Percentiles rank a stretch among this genome's conserved stretches.
Conservation (phyloP, 106 monocot genomes). For the Chionographis japonica region DNA sequence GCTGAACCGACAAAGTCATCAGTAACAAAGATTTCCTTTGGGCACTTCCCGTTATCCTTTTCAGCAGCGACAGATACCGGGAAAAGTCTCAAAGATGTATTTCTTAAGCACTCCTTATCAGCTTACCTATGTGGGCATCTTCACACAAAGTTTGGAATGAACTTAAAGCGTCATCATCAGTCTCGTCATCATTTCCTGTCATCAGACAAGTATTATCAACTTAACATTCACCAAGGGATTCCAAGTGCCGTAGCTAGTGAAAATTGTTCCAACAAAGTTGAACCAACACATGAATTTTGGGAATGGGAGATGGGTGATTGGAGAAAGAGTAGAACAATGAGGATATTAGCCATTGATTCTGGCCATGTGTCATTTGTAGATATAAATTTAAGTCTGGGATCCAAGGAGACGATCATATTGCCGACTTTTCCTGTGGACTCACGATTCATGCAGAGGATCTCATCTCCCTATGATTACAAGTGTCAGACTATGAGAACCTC, state of each 20-base stretch:
- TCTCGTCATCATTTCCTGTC: slow-evolving; percentile 11
- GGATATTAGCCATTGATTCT: slow-evolving; percentile 83
- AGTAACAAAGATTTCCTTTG: slow-evolving; percentile 79
- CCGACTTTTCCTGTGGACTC: slow-evolving; percentile 93
- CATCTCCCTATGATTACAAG: slow-evolving; percentile 46
- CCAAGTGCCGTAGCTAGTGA: slow-evolving; percentile 4
- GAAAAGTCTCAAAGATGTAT: slow-evolving; percentile 67
- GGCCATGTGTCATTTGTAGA: slow-evolving; percentile 85
- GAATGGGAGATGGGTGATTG: slow-evolving; percentile 99
- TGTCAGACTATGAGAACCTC: slow-evolving; percentile 38
- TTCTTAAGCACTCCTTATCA: slow-evolving; percentile 81
- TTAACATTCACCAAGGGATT: slow-evolving; percentile 54
- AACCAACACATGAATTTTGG: slow-evolving; percentile 73
- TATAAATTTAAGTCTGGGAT: slow-evolving; percentile 51
- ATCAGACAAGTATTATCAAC: slow-evolving; percentile 55
- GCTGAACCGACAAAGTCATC: slow-evolving; percentile 18
- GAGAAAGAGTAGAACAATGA: slow-evolving; percentile 73
- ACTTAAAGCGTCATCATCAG: slow-evolving; percentile 73
- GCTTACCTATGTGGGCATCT: slow-evolving; percentile 96
- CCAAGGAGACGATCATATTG: slow-evolving; percentile 60
- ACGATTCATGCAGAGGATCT: slow-evolving; percentile 76
- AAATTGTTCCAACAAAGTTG: slow-evolving; percentile 37
- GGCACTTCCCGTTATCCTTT: slow-evolving; percentile 93
- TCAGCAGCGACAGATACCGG: slow-evolving; percentile 60
- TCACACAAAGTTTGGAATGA: slow-evolving; percentile 83